phyloP scores from a whole-genome alignment of 257 asterid genomes.

The Solanum pinnatisectum region DNA sequence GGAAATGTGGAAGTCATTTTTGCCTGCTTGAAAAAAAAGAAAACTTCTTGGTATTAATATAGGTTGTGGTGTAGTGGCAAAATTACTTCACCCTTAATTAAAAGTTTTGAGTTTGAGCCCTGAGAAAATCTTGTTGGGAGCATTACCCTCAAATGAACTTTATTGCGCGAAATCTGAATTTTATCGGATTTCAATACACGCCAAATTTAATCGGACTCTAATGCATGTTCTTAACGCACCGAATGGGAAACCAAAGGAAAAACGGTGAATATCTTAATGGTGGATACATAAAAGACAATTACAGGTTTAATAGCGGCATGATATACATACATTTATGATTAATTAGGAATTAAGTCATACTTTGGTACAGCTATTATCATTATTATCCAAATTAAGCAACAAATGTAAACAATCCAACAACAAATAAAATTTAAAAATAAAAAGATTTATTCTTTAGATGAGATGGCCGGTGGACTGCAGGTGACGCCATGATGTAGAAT shows the following conservation, averaged over 20 bases:
- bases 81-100: too few species aligned
- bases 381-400: not conserved
- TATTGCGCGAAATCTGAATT: fast-evolving
- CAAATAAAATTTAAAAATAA: not conserved
- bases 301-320: not conserved
- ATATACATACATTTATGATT: not conserved
- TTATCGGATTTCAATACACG: fast-evolving
- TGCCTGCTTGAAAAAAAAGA: not conserved
- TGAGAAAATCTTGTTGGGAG: too few species aligned
- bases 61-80: not conserved
- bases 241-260: too few species aligned
- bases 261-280: too few species aligned
- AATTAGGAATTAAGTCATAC: not conserved
- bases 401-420: not conserved
- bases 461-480: not conserved
- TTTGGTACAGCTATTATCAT: constrained; percentile 20
- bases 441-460: not conserved
- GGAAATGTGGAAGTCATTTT: not conserved
- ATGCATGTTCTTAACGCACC: not conserved
- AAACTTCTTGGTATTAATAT: too few species aligned
- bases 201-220: too few species aligned
- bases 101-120: not conserved
- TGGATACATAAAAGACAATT: not conserved
- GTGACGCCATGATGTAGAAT: not conserved
- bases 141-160: too few species aligned